Percentiles rank a stretch among this genome's conserved stretches.
Evolutionary conservation across 225 moss, liverwort and hornwort species (phyloP).

Genomic region (Sphagnum contortum): DNA sequence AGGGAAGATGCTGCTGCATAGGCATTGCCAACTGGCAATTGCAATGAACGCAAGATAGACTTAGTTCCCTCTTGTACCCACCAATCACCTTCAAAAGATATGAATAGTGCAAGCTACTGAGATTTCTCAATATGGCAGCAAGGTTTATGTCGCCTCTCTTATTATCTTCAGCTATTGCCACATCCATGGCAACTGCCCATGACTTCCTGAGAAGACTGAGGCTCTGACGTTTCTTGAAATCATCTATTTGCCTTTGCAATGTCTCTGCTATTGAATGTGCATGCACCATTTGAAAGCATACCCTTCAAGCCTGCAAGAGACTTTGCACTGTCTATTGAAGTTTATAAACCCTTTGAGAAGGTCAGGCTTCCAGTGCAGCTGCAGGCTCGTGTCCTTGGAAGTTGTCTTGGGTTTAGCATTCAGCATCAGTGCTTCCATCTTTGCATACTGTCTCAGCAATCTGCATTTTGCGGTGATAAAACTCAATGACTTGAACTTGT

Average conservation of each 20-base stretch:
- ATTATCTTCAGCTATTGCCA: conserved; percentile 59
- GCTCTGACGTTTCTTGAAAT: conserved; percentile 56
- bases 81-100: conserved; percentile 62
- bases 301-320: conserved; percentile 56
- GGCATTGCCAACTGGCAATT: conserved; percentile 60
- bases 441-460: conserved; percentile 17
- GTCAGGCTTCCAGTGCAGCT: conserved; percentile 34
- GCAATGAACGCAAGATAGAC: conserved; percentile 48
- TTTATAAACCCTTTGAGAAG: conserved; percentile 30
- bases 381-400: conserved; percentile 34
- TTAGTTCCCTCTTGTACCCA: conserved; percentile 61
- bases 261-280: conserved; percentile 65
- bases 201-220: conserved; percentile 53
- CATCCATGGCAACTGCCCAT: conserved; percentile 23
- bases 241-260: conserved; percentile 62
- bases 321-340: conserved; percentile 28
- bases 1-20: conserved; percentile 44
- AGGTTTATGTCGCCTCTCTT: conserved; percentile 54
- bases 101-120: conserved; percentile 75
- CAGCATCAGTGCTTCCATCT: conserved; percentile 6
- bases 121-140: conserved; percentile 50
- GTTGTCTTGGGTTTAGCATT: conserved; percentile 16
- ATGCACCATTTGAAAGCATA: conserved; percentile 64
- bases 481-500: too few relatives aligned
- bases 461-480: conserved; percentile 12